These are phyloP conservation scores for Tulasnella sp. DNA, from an alignment of 768 basidiomycete species.

Conservation along the genomic window DNA sequence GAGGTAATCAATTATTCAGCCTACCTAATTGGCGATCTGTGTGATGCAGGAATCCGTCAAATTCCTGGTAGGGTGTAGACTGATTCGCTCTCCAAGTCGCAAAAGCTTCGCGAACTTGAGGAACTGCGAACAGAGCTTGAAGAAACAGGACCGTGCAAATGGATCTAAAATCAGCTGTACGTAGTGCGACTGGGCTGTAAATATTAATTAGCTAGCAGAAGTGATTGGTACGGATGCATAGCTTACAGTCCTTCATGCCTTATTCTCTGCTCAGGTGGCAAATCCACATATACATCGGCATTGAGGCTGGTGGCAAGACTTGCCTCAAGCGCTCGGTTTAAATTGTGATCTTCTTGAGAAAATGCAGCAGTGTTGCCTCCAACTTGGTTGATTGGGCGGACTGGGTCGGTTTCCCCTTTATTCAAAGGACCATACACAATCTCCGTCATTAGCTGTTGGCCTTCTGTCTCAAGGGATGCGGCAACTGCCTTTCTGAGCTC, in stretches of 20 bases:
- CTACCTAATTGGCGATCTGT: conserved; percentile 13
- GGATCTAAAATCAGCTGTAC: conserved; percentile 38
- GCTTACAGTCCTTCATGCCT: conserved; percentile 48
- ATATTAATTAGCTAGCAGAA: background rate
- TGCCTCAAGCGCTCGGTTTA: conserved; percentile 60
- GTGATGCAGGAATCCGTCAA: background rate
- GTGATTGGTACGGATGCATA: background rate
- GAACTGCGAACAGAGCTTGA: conserved; percentile 53
- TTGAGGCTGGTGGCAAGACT: conserved; percentile 40
- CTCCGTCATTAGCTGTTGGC: background rate
- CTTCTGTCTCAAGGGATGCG: background rate
- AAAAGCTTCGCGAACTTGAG: conserved; percentile 42
- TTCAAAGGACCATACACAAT: background rate
- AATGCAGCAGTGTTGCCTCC: conserved; percentile 12
- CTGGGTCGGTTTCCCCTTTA: background rate
- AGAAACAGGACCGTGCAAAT: conserved; percentile 52
- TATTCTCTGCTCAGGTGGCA: conserved; percentile 39
- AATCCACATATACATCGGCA: conserved; percentile 38
- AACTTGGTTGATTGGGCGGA: background rate
- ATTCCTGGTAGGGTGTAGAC: too few relatives aligned
- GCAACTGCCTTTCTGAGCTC: conserved; percentile 9
- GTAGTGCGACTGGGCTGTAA: conserved; percentile 55
- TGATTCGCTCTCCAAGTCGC: background rate
- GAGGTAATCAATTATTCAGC: background rate
- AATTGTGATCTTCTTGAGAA: conserved; percentile 41